Conservation (phyloP, 306 rosid species). For the Fragaria nilgerrensis region DNA sequence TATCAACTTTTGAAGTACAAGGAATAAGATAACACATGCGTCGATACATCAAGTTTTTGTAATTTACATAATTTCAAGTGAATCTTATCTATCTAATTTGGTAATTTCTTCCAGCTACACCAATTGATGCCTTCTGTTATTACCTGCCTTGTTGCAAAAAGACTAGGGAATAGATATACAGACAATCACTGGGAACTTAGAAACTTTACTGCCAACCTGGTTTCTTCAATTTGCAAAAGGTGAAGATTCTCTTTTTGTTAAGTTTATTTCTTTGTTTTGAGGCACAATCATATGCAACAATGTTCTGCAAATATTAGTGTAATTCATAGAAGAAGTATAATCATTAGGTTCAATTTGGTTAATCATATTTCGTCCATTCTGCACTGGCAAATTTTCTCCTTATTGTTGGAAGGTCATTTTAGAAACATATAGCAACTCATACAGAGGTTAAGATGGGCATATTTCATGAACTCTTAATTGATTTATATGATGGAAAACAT, state of each 20-base stretch:
- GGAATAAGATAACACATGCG: conserved; percentile 1
- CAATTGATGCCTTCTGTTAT: conserved; percentile 89
- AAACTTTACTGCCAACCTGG: conserved; percentile 69
- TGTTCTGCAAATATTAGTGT: not conserved
- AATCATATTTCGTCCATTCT: not conserved
- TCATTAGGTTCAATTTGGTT: not conserved
- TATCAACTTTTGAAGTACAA: conserved; percentile 11
- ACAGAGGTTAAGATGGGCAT: not conserved
- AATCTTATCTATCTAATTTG: conserved; percentile 30
- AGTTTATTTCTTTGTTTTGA: conserved; percentile 10
- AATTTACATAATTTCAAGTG: conserved; percentile 1
- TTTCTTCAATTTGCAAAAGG: conserved; percentile 85
- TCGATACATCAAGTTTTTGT: not conserved
- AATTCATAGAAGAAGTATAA: not conserved
- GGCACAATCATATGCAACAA: conserved; percentile 7
- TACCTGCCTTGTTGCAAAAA: conserved; percentile 85
- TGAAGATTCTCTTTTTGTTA: conserved; percentile 35
- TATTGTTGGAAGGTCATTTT: not conserved
- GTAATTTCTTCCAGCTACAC: conserved; percentile 58
- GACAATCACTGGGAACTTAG: conserved; percentile 97
- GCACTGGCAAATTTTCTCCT: not conserved
- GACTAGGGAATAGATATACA: conserved; percentile 66
- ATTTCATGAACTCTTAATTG: not conserved
- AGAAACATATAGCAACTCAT: not conserved
- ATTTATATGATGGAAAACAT: not conserved